Percentiles rank a stretch among this genome's conserved stretches.
These are phyloP conservation scores for Sporothrix humicola DNA, from an alignment of 2,329 filamentous ascomycete species.

Conservation along the genomic window DNA sequence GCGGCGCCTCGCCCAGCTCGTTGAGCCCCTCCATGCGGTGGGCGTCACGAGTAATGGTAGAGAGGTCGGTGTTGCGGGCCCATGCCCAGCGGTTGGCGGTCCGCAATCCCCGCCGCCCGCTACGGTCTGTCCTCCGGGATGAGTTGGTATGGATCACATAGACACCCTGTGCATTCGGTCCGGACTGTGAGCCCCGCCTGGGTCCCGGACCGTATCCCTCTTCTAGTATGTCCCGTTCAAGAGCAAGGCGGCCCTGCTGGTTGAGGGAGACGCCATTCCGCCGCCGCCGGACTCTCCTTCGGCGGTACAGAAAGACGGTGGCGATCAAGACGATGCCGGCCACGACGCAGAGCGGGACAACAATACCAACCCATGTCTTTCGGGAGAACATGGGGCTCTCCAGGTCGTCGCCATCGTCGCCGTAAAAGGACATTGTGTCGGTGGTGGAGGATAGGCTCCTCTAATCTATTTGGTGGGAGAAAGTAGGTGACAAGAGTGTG, in stretches of 20 bases:
- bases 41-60: background rate
- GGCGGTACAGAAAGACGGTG: conserved; percentile 17
- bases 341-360: conserved; percentile 33
- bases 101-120: conserved; percentile 16
- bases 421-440: conserved; percentile 27
- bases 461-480: background rate
- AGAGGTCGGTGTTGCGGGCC: conserved; percentile 3
- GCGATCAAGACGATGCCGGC: conserved; percentile 12
- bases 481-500: background rate
- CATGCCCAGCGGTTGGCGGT: conserved; percentile 36
- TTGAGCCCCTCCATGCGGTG: conserved; percentile 39
- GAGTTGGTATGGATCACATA: background rate
- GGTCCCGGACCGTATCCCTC: background rate
- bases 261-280: conserved; percentile 26
- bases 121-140: background rate
- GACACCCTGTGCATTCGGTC: background rate
- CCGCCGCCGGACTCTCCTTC: conserved; percentile 19
- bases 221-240: conserved; percentile 33
- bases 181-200: background rate
- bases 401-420: conserved; percentile 9
- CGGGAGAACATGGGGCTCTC: conserved; percentile 10
- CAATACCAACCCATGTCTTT: conserved; percentile 32
- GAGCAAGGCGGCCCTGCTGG: conserved; percentile 34
- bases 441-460: background rate
- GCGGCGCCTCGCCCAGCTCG: conserved; percentile 42